Base-by-base conservation (phyloP, 371 early-diverging fungal genomes). In the Mucor mucedo region DNA sequence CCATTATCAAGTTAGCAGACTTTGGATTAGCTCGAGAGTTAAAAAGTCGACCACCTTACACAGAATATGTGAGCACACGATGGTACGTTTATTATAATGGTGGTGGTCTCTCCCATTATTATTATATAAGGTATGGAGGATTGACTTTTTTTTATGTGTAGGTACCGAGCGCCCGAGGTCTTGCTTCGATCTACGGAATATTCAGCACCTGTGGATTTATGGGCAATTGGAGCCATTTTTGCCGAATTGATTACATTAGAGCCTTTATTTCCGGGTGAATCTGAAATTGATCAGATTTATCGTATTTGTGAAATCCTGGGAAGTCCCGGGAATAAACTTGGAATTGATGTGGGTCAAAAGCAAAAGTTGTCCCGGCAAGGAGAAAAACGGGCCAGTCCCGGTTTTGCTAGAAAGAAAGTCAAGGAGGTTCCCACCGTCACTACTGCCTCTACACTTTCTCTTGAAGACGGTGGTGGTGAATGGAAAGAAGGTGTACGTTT, bases 131-230 rank as follows among this genome's bases (percentile, higher is more conserved):
- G n/a, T n/a, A n/a, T n/a, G n/a, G n/a, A n/a, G n/a, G n/a, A n/a
- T n/a, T n/a, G n/a, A n/a, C n/a, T n/a, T n/a, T n/a, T n/a, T 21
- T 21, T 21, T 21, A 21, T 21, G 21, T 21, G 21, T 72, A 92
- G 96, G 96, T 99, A 99, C 78, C 90, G 99, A 40, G 96, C 99
- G 3, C 99, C 99, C 32, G 99, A 99, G 78, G 91, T 99, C 3
- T 72, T 99, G 21, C 80, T 98, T 39, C 89, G 95, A 28, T 90
- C 89, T 11, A 88, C 91, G 2, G 79, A 78, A 42, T 99, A 99
- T 65, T 89, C 93, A n/a, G 93, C 89, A 28, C 95, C 99, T 4
- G 94, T 99, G 29, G 99, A 99, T 76, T 82, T 99, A 29, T 99
- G 99, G 99, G 98, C 98, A 2, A 82, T 97, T 0, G 99, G 99